A percentile compares a stretch with the other conserved stretches of the same genome.
Conservation (phyloP, 306 rosid genomes). For the Cucurbita pepo region DNA sequence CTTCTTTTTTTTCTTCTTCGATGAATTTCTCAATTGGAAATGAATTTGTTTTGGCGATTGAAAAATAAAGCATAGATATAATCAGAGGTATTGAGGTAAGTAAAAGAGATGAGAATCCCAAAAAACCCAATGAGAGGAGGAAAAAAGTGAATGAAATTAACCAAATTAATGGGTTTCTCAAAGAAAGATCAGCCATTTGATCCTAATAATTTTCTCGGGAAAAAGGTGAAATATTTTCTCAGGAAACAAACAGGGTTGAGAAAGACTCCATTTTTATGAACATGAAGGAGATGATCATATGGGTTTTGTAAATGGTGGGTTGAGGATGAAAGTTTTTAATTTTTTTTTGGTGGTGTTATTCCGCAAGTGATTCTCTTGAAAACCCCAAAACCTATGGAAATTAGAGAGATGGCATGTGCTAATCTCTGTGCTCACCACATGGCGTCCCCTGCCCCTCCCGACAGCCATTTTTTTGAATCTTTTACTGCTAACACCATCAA, state of each 20-base stretch:
- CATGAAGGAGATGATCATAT: neutral
- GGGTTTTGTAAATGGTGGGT: neutral
- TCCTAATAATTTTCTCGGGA: neutral
- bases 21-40: conserved; percentile 3
- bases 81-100: conserved; percentile 24
- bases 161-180: conserved; percentile 45
- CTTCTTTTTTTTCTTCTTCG: conserved; percentile 9
- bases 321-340: neutral
- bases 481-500: neutral
- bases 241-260: neutral
- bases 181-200: conserved; percentile 43
- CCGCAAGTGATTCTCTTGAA: conserved; percentile 42
- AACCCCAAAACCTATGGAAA: conserved; percentile 37
- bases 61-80: conserved; percentile 27
- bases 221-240: neutral
- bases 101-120: conserved; percentile 28
- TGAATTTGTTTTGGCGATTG: conserved; percentile 19
- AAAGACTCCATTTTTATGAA: neutral
- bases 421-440: conserved; percentile 62
- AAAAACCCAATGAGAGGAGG: conserved; percentile 25
- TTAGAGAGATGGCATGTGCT: conserved; percentile 65
- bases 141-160: conserved; percentile 25
- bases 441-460: conserved; percentile 11
- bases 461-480: conserved; percentile 1
- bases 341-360: conserved; percentile 16